Evolutionary conservation across 2,329 filamentous ascomycete genomes (phyloP), one percentile per base, ranked within the genome.

Genomic region (Tolypocladium pustulatum): DNA sequence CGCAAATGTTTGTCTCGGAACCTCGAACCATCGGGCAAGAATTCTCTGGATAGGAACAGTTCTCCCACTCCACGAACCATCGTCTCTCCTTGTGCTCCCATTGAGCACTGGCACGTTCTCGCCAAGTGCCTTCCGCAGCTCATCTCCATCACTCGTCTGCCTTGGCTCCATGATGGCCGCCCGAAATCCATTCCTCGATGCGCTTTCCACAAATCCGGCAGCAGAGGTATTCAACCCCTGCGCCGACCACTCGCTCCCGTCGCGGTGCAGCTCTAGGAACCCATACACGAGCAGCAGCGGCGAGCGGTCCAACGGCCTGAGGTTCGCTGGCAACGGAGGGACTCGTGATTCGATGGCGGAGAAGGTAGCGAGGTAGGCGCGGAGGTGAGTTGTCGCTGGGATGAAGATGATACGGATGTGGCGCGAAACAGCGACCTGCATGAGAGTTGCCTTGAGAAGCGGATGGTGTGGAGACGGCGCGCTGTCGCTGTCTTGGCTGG

Each of bases 341-440:
- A 76, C 65, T 20, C 64, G 70, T 10, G 75, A 74, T 58, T 74
- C 68, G 1, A 65, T 62, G 2, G 70, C 62, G 22, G 73, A 73
- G 60, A 83, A 80, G 56, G 83, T 78, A 49, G 87, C 78, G 22
- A 97, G 78, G 66, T 87, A 90, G 40, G 90, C 90, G 57, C 90
- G 86, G 8, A 96, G 81, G 70, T 89, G 86, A 27, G 88, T 85
- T 57, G 94, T 80, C 2, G 88, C 90, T 0, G 90, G 85, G 58
- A 85, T 82, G 72, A 95, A 97, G 40, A 83, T 75, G 10, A 92
- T 72, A 58, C 82, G 83, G 62, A 95, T 81, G 65, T 86, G 84
- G 36, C 84, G 82, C 9, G 90, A 87, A 4, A 82, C 80, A 54
- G 86, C 82, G 34, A 92, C 77, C 62, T 90, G 81, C 58, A 85